These are phyloP conservation scores for Harrya chromipes DNA, from an alignment of 768 basidiomycete species.

Conservation along the genomic window DNA sequence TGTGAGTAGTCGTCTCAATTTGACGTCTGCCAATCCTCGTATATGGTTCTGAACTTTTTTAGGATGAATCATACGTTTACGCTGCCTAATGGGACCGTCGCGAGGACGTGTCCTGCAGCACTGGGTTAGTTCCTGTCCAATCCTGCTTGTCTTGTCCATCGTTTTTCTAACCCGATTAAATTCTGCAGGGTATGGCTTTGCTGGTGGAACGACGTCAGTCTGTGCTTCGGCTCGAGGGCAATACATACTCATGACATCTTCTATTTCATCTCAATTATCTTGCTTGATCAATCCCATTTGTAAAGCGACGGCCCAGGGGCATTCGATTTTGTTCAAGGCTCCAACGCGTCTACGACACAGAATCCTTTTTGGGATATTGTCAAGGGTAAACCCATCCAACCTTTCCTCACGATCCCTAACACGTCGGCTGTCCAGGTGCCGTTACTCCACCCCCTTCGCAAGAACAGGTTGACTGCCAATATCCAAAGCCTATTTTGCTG, in stretches of 20 bases:
- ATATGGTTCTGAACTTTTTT: neutral
- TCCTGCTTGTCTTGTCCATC: slow-evolving; percentile 1
- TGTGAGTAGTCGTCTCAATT: slow-evolving; percentile 42
- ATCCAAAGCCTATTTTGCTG: slow-evolving; percentile 75
- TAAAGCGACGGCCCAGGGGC: slow-evolving; percentile 67
- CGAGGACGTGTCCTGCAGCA: slow-evolving; percentile 75
- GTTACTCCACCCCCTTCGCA: slow-evolving; percentile 63
- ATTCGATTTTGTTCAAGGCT: slow-evolving; percentile 75
- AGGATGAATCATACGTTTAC: slow-evolving; percentile 65
- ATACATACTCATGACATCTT: neutral
- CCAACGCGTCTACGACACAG: slow-evolving; percentile 58
- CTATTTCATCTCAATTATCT: neutral
- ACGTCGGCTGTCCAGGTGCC: slow-evolving; percentile 12
- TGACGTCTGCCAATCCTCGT: neutral
- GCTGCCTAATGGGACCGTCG: slow-evolving; percentile 62
- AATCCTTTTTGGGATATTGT: slow-evolving; percentile 83
- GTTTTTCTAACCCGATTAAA: neutral
- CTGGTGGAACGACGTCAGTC: slow-evolving; percentile 77
- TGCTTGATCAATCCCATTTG: neutral
- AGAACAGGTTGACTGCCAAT: slow-evolving; percentile 66
- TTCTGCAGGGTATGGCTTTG: slow-evolving; percentile 62
- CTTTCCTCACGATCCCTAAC: neutral
- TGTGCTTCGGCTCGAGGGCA: neutral
- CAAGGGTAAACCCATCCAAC: slow-evolving; percentile 42
- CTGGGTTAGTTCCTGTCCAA: slow-evolving; percentile 47